Conservation (phyloP, 345 rosid species). For the Populus davidiana region DNA sequence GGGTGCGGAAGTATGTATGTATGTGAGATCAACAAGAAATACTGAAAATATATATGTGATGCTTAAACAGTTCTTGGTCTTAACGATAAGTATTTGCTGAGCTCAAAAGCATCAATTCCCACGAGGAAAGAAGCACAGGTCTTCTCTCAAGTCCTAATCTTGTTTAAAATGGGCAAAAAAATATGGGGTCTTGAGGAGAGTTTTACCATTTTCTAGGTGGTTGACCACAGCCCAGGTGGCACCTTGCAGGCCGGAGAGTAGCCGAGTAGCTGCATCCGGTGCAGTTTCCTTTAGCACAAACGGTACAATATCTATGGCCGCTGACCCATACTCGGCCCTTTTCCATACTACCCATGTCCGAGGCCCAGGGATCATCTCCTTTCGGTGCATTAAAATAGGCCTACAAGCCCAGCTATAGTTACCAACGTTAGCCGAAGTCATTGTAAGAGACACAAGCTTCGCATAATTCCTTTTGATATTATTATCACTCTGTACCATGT, state of each 20-base stretch:
- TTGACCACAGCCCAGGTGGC: constrained; percentile 29
- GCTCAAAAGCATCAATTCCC: no score
- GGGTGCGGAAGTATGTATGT: no score
- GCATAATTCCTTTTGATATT: neutral
- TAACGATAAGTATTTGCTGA: no score
- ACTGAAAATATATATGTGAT: no score
- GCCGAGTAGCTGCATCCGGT: constrained; percentile 19
- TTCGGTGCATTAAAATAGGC: constrained; percentile 22
- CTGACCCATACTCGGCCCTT: constrained; percentile 29
- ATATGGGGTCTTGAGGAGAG: no score
- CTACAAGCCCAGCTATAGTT: neutral
- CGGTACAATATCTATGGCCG: constrained; percentile 25
- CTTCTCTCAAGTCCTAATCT: no score
- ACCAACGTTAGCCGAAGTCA: neutral
- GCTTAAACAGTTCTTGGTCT: no score
- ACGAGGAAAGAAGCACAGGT: no score
- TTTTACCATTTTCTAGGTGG: constrained; percentile 26
- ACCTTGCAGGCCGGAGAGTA: constrained; percentile 15
- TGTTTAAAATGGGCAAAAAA: no score
- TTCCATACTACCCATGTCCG: constrained; percentile 25
- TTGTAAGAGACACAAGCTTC: neutral
- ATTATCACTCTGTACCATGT: constrained; percentile 22
- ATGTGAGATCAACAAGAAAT: no score
- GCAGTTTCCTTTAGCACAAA: constrained; percentile 22
- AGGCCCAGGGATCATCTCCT: constrained; percentile 26